Base-by-base conservation (phyloP, 768 basidiomycete genomes). In the Gyrodon lividus region DNA sequence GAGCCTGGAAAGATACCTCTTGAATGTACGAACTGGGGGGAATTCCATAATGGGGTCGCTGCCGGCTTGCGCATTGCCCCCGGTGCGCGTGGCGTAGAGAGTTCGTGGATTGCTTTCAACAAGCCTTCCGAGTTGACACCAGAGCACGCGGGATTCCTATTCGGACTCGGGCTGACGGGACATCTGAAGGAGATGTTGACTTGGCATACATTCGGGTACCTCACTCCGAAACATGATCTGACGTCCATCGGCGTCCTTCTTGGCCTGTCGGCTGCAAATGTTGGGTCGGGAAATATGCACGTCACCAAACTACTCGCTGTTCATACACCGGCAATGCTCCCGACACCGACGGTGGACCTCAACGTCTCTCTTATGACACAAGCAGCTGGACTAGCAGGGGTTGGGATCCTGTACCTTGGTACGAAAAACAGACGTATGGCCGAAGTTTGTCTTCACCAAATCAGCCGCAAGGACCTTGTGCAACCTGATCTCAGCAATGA, bases 11-110 rank as follows among this genome's bases (percentile, higher is more conserved):
- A 91, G 65, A 80, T 93, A 52, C 75, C 80, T 0, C 59, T 70
- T 1, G 95, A 98, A 38, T 86, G 84, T 26, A 70, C 82, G 5
- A 80, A 77, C 46, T 99, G 96, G 97, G 93, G 91, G n/a, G 90
- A 95, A 54, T 99, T 99, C 70, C 94, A 98, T 70, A 94, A 96
- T 56, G 97, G 97, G 9, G 96, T 97, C 0, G 92, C 93, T 7
- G 90, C 92, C 4, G 97, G 88, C 3, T 69, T 99, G 39, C 84
- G 91, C 6, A 83, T 98, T 44, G 84, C 87, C 0, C 83, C 89
- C 0, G 78, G 81, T n/a, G 80, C 86, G 8, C 70, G 74, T 43
- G 83, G 83, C 9, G 80, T 98, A 38, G 92, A 97, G 65, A 91
- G 89, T 61, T 92, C 93, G 0, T 98, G 95, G 92, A 93, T 97